These are phyloP conservation scores for Globisporangium cystogenes DNA, from an alignment of 352 stramenopile genomes.

Conservation along the genomic window DNA sequence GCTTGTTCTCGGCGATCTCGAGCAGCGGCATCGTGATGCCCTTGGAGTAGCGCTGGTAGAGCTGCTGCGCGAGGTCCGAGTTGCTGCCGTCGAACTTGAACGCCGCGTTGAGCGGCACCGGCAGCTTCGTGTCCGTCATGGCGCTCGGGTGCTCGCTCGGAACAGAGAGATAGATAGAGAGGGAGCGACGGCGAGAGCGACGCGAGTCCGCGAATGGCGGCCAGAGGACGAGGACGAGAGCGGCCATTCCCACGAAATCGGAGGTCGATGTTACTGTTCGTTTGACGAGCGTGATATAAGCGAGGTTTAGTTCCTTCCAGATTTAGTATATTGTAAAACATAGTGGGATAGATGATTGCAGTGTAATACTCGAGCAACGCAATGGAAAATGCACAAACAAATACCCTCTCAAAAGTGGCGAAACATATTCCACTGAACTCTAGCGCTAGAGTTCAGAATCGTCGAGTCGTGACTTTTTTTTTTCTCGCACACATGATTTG, in stretches of 20 bases:
- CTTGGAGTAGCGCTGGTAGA: conserved; percentile 6
- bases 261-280: too few relatives aligned
- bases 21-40: not conserved
- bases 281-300: not conserved
- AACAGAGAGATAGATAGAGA: too few relatives aligned
- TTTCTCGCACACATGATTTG: not conserved
- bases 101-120: conserved; percentile 6
- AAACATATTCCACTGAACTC: not conserved
- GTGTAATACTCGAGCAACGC: not conserved
- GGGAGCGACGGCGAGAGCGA: not conserved
- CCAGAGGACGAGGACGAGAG: not conserved
- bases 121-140: conserved; percentile 5
- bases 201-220: not conserved
- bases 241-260: too few relatives aligned
- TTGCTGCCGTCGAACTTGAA: conserved; percentile 12
- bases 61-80: conserved; percentile 15
- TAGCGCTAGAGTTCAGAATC: not conserved
- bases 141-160: too few relatives aligned
- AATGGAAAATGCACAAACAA: not conserved
- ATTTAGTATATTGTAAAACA: not conserved
- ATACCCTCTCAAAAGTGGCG: not conserved
- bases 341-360: not conserved
- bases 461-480: not conserved
- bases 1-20: not conserved
- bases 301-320: not conserved